Evolutionary conservation across 331 rosid species (phyloP).

Genomic region (Quercus tomentella): DNA sequence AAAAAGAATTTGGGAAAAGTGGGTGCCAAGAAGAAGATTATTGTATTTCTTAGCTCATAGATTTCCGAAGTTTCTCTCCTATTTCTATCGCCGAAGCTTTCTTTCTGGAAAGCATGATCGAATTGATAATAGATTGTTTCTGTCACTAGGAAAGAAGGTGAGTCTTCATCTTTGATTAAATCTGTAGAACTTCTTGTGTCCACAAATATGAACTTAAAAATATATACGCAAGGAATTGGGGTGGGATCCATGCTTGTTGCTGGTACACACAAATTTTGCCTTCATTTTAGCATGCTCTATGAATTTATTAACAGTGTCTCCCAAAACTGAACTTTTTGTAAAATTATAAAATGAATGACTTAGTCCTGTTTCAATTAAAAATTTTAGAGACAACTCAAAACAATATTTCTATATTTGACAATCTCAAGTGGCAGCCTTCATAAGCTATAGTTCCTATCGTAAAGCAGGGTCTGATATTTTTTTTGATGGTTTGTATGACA

Average conservation of each 20-base stretch:
- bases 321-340: neutral
- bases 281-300: neutral
- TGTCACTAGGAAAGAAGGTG: constrained; percentile 77
- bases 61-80: constrained; percentile 67
- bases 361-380: neutral
- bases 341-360: neutral
- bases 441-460: neutral
- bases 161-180: constrained; percentile 17
- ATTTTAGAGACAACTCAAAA: neutral
- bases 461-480: neutral
- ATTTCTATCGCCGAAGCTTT: constrained; percentile 62
- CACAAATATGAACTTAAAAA: neutral
- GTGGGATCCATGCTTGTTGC: neutral
- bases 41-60: constrained; percentile 66
- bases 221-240: neutral
- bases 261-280: neutral
- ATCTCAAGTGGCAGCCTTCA: neutral
- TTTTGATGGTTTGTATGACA: constrained; percentile 7
- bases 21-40: constrained; percentile 67
- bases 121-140: constrained; percentile 58
- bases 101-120: constrained; percentile 73
- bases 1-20: constrained; percentile 77
- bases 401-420: neutral
- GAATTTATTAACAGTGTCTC: neutral
- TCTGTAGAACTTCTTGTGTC: neutral